Evolutionary conservation across 2,329 filamentous ascomycete species (phyloP).

Genomic region (Juglanconis oblonga): DNA sequence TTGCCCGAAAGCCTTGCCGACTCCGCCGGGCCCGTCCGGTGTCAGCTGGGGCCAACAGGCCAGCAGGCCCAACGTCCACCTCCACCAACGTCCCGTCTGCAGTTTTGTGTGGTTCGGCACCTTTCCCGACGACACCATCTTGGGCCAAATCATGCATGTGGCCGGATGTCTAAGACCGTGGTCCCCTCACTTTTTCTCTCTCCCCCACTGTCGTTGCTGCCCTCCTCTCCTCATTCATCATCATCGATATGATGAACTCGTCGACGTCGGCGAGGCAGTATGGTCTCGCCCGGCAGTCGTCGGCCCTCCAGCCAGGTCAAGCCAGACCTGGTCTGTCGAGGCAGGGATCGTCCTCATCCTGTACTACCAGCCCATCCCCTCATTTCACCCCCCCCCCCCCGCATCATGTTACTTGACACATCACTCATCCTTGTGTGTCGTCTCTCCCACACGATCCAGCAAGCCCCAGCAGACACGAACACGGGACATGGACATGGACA

Average conservation of each 20-base stretch:
- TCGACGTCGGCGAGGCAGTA: constrained; percentile 15
- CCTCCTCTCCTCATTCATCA: neutral
- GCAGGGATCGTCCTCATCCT: constrained; percentile 17
- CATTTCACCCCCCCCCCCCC: constrained; percentile 25
- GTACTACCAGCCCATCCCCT: constrained; percentile 7
- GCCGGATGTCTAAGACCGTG: neutral
- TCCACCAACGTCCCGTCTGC: no score
- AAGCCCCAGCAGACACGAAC: no score
- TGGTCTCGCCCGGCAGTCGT: constrained; percentile 17
- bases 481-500: no score
- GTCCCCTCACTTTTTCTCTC: neutral
- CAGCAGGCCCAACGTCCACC: no score
- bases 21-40: neutral
- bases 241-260: constrained; percentile 14
- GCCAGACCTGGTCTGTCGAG: constrained; percentile 14
- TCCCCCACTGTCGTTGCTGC: neutral
- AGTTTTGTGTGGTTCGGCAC: neutral
- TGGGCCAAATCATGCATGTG: neutral
- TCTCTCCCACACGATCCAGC: no score
- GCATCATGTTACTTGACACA: constrained; percentile 9
- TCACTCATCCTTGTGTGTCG: neutral
- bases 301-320: constrained; percentile 7
- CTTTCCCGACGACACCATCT: neutral
- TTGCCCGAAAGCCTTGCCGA: constrained; percentile 10
- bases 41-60: no score